phyloP scores from a whole-genome alignment of 148 eudicot genomes.

The Dianthus caryophyllus region DNA sequence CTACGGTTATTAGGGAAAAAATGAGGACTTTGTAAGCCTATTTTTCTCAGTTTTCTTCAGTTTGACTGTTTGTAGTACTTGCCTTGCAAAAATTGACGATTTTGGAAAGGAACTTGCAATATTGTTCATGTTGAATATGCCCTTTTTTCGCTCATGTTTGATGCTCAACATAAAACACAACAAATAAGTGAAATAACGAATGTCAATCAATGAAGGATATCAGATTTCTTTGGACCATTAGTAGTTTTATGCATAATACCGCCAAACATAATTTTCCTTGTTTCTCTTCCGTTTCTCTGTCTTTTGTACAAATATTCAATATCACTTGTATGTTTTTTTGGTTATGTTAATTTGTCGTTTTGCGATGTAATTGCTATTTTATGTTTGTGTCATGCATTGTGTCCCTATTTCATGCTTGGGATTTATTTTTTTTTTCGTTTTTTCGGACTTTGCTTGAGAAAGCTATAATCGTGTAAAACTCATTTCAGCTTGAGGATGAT shows the following conservation, averaged over 20 bases:
- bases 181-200: not conserved
- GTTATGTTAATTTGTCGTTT: slow-evolving; percentile 9
- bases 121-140: slow-evolving; percentile 8
- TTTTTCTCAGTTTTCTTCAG: too few relatives aligned
- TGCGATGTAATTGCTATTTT: not conserved
- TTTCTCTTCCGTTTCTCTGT: slow-evolving; percentile 7
- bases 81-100: not conserved
- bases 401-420: not conserved
- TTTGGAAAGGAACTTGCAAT: not conserved
- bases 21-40: too few relatives aligned
- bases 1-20: not conserved
- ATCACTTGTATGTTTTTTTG: not conserved
- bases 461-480: not conserved
- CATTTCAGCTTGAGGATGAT: not conserved
- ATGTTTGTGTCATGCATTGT: not conserved
- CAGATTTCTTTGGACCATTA: slow-evolving; percentile 22
- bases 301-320: not conserved
- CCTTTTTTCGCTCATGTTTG: slow-evolving; percentile 1
- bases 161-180: slow-evolving; percentile 3
- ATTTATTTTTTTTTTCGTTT: not conserved
- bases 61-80: not conserved
- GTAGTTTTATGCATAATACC: not conserved
- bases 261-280: slow-evolving; percentile 18
- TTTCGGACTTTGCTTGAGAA: not conserved
- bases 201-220: not conserved